A percentile compares a stretch with the other conserved stretches of the same genome.
These are phyloP conservation scores for Cylindrodendrum hubeiense DNA, from an alignment of 2,329 filamentous ascomycete species.

Conservation along the genomic window DNA sequence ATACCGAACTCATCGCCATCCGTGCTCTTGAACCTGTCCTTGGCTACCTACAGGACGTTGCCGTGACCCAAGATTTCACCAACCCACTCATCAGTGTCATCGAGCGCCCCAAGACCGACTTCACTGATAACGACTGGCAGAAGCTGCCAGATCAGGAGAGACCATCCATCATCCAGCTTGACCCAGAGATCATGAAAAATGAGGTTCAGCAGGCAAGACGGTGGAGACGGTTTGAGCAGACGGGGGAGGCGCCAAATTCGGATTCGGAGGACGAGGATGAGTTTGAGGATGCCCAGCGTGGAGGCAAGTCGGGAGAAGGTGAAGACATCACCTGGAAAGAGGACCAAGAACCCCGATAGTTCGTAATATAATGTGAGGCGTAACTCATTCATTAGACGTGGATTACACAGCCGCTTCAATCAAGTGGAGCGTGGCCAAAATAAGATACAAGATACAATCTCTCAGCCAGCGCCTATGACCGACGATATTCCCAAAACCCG, in stretches of 20 bases:
- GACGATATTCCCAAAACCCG: slow-evolving; percentile 12
- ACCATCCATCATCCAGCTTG: slow-evolving; percentile 40
- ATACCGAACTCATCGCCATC: slow-evolving; percentile 74
- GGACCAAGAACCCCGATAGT: not conserved
- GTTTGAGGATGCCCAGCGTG: slow-evolving; percentile 2
- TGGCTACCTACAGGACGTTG: slow-evolving; percentile 71
- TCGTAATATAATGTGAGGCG: not conserved
- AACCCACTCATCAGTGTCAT: slow-evolving; percentile 55
- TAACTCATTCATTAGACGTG: slow-evolving; percentile 34
- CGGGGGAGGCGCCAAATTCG: slow-evolving; percentile 40
- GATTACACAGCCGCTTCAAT: slow-evolving; percentile 30
- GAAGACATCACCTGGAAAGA: slow-evolving; percentile 6
- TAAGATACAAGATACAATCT: slow-evolving; percentile 36
- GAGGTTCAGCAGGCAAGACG: slow-evolving; percentile 41
- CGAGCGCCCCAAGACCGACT: slow-evolving; percentile 34
- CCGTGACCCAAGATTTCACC: slow-evolving; percentile 51
- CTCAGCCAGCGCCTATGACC: slow-evolving; percentile 15
- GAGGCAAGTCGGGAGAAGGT: not conserved
- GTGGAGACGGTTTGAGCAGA: slow-evolving; percentile 46
- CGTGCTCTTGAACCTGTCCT: slow-evolving; percentile 66
- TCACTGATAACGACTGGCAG: slow-evolving; percentile 48
- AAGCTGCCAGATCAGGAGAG: slow-evolving; percentile 46
- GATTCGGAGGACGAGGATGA: slow-evolving; percentile 42
- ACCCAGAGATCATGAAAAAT: slow-evolving; percentile 37
- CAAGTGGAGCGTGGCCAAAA: slow-evolving; percentile 19